phyloP scores from a whole-genome alignment of 108 stramenopile species.

The Mediolabrus comicus region DNA sequence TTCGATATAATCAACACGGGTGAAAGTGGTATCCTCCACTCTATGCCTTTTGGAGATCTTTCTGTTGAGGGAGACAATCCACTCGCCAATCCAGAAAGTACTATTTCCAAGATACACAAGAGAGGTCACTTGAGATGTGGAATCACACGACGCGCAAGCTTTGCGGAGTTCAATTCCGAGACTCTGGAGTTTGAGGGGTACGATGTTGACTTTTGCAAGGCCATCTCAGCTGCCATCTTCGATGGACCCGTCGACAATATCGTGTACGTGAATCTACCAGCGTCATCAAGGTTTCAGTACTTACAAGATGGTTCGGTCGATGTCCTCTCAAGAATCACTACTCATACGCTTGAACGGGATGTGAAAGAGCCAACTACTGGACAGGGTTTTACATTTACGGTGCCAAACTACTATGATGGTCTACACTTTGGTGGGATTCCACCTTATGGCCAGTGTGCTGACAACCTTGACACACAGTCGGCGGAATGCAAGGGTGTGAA shows the following conservation, averaged over 20 bases:
- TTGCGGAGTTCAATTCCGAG: slow-evolving; percentile 17
- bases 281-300: too few relatives aligned
- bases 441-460: too few relatives aligned
- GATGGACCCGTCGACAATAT: slow-evolving; percentile 7
- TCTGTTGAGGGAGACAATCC: not conserved
- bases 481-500: too few relatives aligned
- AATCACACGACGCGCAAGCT: slow-evolving; percentile 14
- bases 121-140: slow-evolving; percentile 47
- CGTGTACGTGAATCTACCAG: slow-evolving; percentile 13
- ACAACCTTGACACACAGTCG: too few relatives aligned
- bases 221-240: slow-evolving; percentile 38
- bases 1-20: slow-evolving; percentile 39
- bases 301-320: too few relatives aligned
- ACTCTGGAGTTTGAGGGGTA: slow-evolving; percentile 14
- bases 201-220: slow-evolving; percentile 48
- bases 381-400: too few relatives aligned
- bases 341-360: too few relatives aligned
- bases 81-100: not conserved
- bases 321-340: too few relatives aligned
- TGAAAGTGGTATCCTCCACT: slow-evolving; percentile 25
- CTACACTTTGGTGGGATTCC: too few relatives aligned
- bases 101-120: slow-evolving; percentile 13
- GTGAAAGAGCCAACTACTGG: too few relatives aligned
- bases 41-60: slow-evolving; percentile 34
- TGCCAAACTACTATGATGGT: too few relatives aligned